Evolutionary conservation across 441 rosid species (phyloP).

Genomic region (Heliophila coronopifolia): DNA sequence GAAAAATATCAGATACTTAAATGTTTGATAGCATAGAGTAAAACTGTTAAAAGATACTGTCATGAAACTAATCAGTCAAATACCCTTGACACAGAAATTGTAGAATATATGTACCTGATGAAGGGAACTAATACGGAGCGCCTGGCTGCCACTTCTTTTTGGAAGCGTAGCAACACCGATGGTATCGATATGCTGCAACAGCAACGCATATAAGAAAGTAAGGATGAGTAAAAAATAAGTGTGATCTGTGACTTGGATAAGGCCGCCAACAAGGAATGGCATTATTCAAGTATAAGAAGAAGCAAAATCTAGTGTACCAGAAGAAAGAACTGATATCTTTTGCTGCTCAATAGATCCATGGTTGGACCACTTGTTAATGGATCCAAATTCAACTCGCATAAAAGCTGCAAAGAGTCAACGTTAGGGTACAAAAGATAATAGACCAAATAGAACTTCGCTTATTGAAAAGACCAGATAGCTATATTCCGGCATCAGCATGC

Average conservation of each 20-base stretch:
- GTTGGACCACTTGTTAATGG: slow-evolving; percentile 75
- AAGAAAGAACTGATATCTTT: slow-evolving; percentile 74
- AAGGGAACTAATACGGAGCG: slow-evolving; percentile 87
- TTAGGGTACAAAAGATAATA: slow-evolving; percentile 6
- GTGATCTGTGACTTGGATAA: slow-evolving; percentile 6
- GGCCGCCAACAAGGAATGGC: background rate
- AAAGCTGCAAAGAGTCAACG: slow-evolving; percentile 50
- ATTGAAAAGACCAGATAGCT: background rate
- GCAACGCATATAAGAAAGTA: slow-evolving; percentile 14
- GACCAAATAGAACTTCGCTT: slow-evolving; percentile 2
- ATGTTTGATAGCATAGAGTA: background rate
- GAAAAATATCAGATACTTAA: background rate
- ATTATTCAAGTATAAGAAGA: slow-evolving; percentile 6
- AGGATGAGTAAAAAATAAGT: slow-evolving; percentile 5
- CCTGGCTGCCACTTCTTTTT: slow-evolving; percentile 76
- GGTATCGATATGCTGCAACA: slow-evolving; percentile 71
- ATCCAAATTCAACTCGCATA: slow-evolving; percentile 82
- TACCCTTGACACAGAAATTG: background rate
- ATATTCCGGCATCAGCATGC: slow-evolving; percentile 19
- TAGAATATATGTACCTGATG: slow-evolving; percentile 63
- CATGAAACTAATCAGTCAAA: slow-evolving; percentile 1
- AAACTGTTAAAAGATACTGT: background rate
- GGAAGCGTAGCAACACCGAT: slow-evolving; percentile 84
- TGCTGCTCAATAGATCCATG: slow-evolving; percentile 80
- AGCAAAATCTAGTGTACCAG: slow-evolving; percentile 41